Evolutionary conservation across 2,329 filamentous ascomycete genomes (phyloP), one percentile per base, ranked within the genome.

Genomic region (Pseudodiploospora longispora): DNA sequence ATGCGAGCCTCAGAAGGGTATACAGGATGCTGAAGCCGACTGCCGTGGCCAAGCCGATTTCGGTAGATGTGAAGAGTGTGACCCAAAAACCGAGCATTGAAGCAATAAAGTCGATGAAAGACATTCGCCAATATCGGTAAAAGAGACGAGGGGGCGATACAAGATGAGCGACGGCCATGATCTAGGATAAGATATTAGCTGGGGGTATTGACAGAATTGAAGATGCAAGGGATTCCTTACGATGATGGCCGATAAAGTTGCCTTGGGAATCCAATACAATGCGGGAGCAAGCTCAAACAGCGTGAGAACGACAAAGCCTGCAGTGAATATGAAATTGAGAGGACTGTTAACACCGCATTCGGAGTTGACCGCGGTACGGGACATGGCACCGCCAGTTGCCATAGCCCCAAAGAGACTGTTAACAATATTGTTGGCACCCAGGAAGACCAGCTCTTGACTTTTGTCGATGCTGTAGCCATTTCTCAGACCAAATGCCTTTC

Each of bases 221-320:
- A 29, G 27, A 31, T 10, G 30, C 9, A 28, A 40, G 2, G 27
- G 27, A n/a, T 6, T n/a, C 12, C 65, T 49, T 55, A 69, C 56
- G 50, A 84, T 82, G 48, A 84, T 82, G 3, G 79, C 80, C 1
- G 80, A 73, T 1, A 84, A 67, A 0, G 77, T 81, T 0, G 80
- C 71, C 52, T 82, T 81, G 1, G 81, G 80, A n/a, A 84, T 78
- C 77, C 78, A 85, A 61, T 79, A 82, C 0, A 85, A 67, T 0
- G 76, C 74, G 0, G 73, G 74, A 0, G 74, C 75, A 33, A 83
- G 71, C 47, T 78, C 71, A 54, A 78, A 83, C 28, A 84, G 73
- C 19, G 73, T 78, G 2, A 83, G 59, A 6, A 84, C 63, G 12
- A 84, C 77, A 39, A 81, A 76, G 4, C 70, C 77, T 3, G 78